These are phyloP conservation scores for Paulownia fortunei DNA, from an alignment of 257 asterid species.

Conservation along the genomic window DNA sequence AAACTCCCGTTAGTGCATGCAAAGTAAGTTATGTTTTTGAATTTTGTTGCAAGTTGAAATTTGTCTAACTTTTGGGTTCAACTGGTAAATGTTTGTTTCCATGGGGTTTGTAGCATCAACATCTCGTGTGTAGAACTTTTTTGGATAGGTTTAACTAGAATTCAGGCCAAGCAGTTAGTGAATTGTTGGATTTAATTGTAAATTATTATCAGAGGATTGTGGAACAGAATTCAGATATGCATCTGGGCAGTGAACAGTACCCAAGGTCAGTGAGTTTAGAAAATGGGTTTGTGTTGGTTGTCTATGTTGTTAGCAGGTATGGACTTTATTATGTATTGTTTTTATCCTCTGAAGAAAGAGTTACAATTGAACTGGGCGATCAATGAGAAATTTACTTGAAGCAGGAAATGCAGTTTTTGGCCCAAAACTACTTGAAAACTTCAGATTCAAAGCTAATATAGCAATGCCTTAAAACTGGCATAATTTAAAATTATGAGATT, in stretches of 20 bases:
- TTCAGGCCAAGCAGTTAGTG: background rate
- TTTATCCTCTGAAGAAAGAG: background rate
- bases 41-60: slow-evolving; percentile 12
- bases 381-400: slow-evolving; percentile 1
- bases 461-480: background rate
- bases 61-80: slow-evolving; percentile 10
- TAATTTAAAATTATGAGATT: background rate
- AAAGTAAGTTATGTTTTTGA: background rate
- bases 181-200: background rate
- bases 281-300: slow-evolving; percentile 12
- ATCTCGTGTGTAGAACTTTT: background rate
- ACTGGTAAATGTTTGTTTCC: slow-evolving; percentile 20
- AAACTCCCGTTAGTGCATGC: slow-evolving; percentile 3
- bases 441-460: background rate
- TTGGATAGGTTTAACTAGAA: background rate
- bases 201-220: background rate
- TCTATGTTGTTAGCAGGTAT: background rate
- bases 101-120: background rate
- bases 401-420: background rate
- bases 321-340: background rate
- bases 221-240: background rate
- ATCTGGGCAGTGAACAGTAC: background rate
- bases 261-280: background rate
- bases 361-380: background rate
- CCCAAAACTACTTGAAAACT: slow-evolving; percentile 6